These are phyloP conservation scores for Chytriomyces sp. DNA, from an alignment of 192 early-diverging fungal species.

Conservation along the genomic window DNA sequence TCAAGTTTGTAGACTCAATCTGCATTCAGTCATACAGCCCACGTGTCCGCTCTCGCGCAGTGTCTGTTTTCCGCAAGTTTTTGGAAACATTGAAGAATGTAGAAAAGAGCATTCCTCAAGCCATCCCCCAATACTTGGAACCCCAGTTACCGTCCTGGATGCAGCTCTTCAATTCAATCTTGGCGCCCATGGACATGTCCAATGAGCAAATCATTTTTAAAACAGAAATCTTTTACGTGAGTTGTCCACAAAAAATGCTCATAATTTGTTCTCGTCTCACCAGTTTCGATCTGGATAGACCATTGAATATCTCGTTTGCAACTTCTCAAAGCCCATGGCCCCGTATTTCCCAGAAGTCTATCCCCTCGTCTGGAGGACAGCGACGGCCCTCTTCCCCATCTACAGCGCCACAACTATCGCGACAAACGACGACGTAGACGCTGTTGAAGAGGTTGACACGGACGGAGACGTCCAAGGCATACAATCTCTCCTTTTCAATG, in stretches of 20 bases:
- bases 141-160: constrained; percentile 83
- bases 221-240: constrained; percentile 72
- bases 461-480: constrained; percentile 20
- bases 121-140: constrained; percentile 67
- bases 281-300: neutral
- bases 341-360: neutral
- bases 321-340: constrained; percentile 4
- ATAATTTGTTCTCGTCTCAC: neutral
- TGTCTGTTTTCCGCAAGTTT: constrained; percentile 81
- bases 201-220: constrained; percentile 66
- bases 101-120: constrained; percentile 72
- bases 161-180: constrained; percentile 61
- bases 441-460: constrained; percentile 22
- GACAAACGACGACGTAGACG: constrained; percentile 2
- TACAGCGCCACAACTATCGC: constrained; percentile 13
- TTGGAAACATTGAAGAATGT: constrained; percentile 83
- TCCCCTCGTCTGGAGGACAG: constrained; percentile 9
- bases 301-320: constrained; percentile 5
- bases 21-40: constrained; percentile 1
- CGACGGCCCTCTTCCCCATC: constrained; percentile 11
- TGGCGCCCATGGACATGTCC: constrained; percentile 58
- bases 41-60: constrained; percentile 65
- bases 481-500: constrained; percentile 12
- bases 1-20: neutral
- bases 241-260: neutral